Evolutionary conservation across 2,329 filamentous ascomycete species (phyloP), one percentile per base, ranked within the genome.

Genomic region (Teratosphaeria pseudoeucalypti): DNA sequence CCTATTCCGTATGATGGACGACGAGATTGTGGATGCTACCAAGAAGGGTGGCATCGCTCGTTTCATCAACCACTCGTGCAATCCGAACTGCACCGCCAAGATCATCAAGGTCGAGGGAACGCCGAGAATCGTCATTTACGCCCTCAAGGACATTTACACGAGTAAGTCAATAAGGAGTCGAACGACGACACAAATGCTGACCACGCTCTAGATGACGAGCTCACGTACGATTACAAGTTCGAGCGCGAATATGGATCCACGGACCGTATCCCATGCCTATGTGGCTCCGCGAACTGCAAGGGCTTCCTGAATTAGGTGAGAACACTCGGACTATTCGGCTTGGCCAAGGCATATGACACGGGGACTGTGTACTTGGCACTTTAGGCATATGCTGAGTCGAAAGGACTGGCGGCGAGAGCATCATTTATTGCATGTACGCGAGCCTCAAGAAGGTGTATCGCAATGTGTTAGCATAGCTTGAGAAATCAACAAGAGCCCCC

Each of bases 151-250:
- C 75, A 99, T 99, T 75, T 85, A 85, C 68, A 86, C 92, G 81
- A 94, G 94, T 96, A 83, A 81, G 89, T 85, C 53, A n/a, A 9
- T 34, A 19, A 55, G 37, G 54, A 6, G 23, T 12, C 23, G 9
- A 49, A 11, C 23, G 16, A 32, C 34, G 10, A 26, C 6, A 26
- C 10, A 55, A 11, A 54, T 61, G 27, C 55, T 63, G 58, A 61
- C 54, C 58, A 53, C 32, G 10, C 56, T 57, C 62, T 71, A 99
- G 94, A 96, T 73, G 94, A 99, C 77, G 94, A 99, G 80, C 85
- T 99, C 73, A 99, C 94, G 2, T 99, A 99, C 78, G 94, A 99
- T 79, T 99, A 99, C 83, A 99, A 99, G 76, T 99, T 99, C 74
- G 94, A 99, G 79, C 89, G 94, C 68, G 94, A 99, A 76, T 90